These are phyloP conservation scores for Canna indica DNA, from an alignment of 176 grass and related monocot species.

Conservation along the genomic window DNA sequence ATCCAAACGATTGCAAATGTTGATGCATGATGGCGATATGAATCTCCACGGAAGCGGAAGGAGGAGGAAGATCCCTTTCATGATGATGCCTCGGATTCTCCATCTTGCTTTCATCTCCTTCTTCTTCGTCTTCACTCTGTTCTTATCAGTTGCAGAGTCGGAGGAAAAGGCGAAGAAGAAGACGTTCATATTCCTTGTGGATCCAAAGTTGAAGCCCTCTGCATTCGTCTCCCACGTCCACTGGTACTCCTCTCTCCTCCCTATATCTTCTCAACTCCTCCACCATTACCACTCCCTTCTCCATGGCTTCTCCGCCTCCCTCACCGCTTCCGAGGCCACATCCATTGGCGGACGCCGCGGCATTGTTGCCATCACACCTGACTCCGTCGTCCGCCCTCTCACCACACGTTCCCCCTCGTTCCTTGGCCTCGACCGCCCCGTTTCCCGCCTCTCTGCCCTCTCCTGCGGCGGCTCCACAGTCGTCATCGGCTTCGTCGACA, in stretches of 20 bases:
- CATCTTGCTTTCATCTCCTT: no score
- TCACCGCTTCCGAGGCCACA: conserved; percentile 50
- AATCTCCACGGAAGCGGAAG: no score
- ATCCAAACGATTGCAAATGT: no score
- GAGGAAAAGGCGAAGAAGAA: neutral
- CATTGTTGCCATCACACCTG: conserved; percentile 53
- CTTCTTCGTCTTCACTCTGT: neutral
- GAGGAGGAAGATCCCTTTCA: no score
- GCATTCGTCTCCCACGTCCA: conserved; percentile 47
- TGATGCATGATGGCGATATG: no score
- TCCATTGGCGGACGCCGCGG: conserved; percentile 41
- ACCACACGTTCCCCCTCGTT: conserved; percentile 88
- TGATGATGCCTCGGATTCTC: no score
- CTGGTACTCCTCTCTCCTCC: conserved; percentile 71
- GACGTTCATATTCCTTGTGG: neutral
- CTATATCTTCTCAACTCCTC: conserved; percentile 31
- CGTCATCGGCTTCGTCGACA: conserved; percentile 77
- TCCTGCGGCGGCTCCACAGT: conserved; percentile 56
- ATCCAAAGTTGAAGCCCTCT: conserved; percentile 32
- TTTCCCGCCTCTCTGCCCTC: conserved; percentile 38
- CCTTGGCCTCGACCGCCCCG: conserved; percentile 69
- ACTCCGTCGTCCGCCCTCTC: conserved; percentile 61
- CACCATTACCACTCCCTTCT: conserved; percentile 84
- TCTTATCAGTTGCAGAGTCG: neutral
- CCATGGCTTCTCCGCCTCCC: conserved; percentile 61